These are phyloP conservation scores for Fraxinus excelsior DNA, from an alignment of 257 asterid species.

Conservation along the genomic window DNA sequence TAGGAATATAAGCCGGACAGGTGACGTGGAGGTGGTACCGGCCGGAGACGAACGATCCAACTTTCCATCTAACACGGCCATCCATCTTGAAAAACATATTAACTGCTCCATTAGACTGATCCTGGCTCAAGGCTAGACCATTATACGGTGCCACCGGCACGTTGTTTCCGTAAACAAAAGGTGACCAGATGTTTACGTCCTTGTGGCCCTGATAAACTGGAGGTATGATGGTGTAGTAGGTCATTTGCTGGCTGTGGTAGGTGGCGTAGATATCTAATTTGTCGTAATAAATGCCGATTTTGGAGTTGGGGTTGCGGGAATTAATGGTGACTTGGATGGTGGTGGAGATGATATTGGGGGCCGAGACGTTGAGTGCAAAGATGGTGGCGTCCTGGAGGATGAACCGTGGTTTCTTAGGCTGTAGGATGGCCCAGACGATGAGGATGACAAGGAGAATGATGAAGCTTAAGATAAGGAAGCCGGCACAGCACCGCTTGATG, in stretches of 20 bases:
- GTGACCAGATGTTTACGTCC: conserved; percentile 79
- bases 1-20: conserved; percentile 70
- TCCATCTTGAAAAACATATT: conserved; percentile 45
- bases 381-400: conserved; percentile 92
- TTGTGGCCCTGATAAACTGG: conserved; percentile 85
- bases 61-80: conserved; percentile 78
- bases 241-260: conserved; percentile 75
- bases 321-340: conserved; percentile 74
- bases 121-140: conserved; percentile 53
- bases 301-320: conserved; percentile 72
- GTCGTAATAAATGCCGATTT: conserved; percentile 74
- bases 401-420: conserved; percentile 84
- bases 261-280: conserved; percentile 49
- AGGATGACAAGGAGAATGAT: conserved; percentile 55
- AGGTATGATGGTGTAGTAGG: conserved; percentile 62
- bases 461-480: conserved; percentile 45
- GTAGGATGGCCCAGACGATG: conserved; percentile 72
- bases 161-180: conserved; percentile 58
- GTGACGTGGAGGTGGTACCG: conserved; percentile 71
- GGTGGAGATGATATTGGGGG: conserved; percentile 75
- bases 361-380: conserved; percentile 72
- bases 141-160: conserved; percentile 87
- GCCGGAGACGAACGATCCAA: conserved; percentile 60
- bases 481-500: conserved; percentile 39
- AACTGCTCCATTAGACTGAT: conserved; percentile 57